phyloP scores from a whole-genome alignment of 1,284 basidiomycete genomes.

The Marasmius sp. region DNA sequence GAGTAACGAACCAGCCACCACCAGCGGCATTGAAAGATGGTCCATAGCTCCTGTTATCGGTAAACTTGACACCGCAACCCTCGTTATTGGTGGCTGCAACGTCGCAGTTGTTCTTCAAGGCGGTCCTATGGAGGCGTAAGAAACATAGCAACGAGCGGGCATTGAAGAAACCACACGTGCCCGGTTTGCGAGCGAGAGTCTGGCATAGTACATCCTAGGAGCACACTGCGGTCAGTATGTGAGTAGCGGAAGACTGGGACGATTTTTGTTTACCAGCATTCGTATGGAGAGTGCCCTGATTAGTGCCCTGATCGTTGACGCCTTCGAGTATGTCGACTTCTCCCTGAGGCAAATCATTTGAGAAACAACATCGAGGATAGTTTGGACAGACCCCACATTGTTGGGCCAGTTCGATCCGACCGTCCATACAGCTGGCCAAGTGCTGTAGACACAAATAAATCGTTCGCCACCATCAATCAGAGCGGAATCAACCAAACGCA shows the following conservation, averaged over 20 bases:
- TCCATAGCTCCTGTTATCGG: constrained; percentile 51
- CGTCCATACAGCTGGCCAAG: constrained; percentile 54
- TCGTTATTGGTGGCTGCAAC: constrained; percentile 52
- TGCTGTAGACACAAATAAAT: constrained; percentile 28
- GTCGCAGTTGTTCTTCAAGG: constrained; percentile 50
- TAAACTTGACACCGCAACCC: constrained; percentile 63
- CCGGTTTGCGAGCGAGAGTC: constrained; percentile 45
- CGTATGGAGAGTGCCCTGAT: constrained; percentile 68
- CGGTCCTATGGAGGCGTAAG: constrained; percentile 28
- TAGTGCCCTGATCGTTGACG: constrained; percentile 55
- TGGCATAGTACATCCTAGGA: constrained; percentile 61
- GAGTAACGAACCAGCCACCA: constrained; percentile 53
- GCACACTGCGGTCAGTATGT: background rate
- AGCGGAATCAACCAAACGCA: constrained; percentile 30
- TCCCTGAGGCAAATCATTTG: constrained; percentile 35
- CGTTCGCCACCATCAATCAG: constrained; percentile 2
- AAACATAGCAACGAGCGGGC: constrained; percentile 3
- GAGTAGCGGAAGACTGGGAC: background rate
- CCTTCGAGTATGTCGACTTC: constrained; percentile 74
- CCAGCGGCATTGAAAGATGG: constrained; percentile 58
- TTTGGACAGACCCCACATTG: constrained; percentile 27
- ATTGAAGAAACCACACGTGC: constrained; percentile 32
- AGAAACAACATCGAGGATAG: background rate
- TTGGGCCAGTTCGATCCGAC: constrained; percentile 50
- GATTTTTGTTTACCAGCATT: constrained; percentile 33